phyloP scores from a whole-genome alignment of 805 yeast genomes.

The Yarrowia yakushimensis region DNA sequence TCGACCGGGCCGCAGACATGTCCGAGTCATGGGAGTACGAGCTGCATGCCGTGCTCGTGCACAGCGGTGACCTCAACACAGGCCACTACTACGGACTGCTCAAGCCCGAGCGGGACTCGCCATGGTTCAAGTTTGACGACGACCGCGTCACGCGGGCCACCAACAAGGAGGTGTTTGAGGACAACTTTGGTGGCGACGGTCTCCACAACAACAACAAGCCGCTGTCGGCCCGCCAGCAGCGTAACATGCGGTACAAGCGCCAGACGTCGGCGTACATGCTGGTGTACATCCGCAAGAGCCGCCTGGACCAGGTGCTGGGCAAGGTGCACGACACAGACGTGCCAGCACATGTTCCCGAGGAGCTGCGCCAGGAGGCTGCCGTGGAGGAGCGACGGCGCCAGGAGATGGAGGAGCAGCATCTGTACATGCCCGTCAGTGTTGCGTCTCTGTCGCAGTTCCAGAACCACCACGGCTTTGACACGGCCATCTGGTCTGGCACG shows the following conservation, averaged over 20 bases:
- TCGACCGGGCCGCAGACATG: conserved; percentile 51
- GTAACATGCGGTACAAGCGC: conserved; percentile 49
- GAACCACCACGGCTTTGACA: conserved; percentile 68
- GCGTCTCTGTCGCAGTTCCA: conserved; percentile 53
- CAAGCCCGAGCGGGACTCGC: conserved; percentile 64
- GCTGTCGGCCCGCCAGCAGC: conserved; percentile 10
- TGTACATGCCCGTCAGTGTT: conserved; percentile 56
- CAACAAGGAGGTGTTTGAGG: conserved; percentile 79
- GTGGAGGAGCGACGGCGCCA: conserved; percentile 52
- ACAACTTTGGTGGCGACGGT: conserved; percentile 81
- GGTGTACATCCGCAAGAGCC: conserved; percentile 75
- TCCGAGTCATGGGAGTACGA: conserved; percentile 70
- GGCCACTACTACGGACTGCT: conserved; percentile 97
- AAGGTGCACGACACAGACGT: conserved; percentile 52
- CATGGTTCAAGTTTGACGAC: conserved; percentile 93
- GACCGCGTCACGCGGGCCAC: conserved; percentile 90
- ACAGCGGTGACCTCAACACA: conserved; percentile 90
- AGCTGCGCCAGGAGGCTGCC: conserved; percentile 59
- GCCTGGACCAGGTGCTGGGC: conserved; percentile 55
- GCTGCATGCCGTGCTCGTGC: conserved; percentile 91
- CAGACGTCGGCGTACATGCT: conserved; percentile 97
- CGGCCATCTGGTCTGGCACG: conserved; percentile 56
- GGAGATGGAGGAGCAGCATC: conserved; percentile 69
- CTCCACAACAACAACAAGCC: conserved; percentile 22
- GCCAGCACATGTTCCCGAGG: conserved; percentile 66